These are phyloP conservation scores for Bidens hawaiensis DNA, from an alignment of 140 eudicot genomes.

Conservation along the genomic window DNA sequence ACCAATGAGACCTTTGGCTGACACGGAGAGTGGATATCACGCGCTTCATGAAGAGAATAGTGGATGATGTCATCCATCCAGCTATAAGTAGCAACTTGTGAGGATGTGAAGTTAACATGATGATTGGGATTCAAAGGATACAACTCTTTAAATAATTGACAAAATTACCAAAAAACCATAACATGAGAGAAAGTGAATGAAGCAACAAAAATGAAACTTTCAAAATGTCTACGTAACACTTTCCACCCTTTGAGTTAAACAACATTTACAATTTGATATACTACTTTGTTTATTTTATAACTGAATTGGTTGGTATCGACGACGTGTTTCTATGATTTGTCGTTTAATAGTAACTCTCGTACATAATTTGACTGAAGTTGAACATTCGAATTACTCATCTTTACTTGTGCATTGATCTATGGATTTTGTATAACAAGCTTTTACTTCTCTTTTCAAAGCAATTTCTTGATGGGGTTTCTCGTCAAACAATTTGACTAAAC, in stretches of 20 bases:
- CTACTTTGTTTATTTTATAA: no score
- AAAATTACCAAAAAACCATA: neutral
- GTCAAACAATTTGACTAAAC: no score
- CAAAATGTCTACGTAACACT: neutral
- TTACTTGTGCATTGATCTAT: no score
- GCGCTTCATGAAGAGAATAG: neutral
- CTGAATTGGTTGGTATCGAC: neutral
- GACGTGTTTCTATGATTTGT: neutral
- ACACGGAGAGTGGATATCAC: neutral
- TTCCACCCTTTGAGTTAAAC: neutral
- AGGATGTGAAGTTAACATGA: neutral
- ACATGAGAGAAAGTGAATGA: neutral
- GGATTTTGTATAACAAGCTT: no score
- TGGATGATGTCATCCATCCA: neutral
- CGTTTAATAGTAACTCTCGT: no score
- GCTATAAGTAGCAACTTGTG: slow-evolving; percentile 16
- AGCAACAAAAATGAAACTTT: neutral
- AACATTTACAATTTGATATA: neutral
- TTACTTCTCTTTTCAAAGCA: no score
- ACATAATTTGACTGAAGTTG: no score
- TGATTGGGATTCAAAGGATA: neutral
- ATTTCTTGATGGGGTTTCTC: no score
- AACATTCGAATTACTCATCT: neutral
- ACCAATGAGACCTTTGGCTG: slow-evolving; percentile 2
- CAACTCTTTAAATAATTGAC: neutral